Percentiles rank a stretch among this genome's conserved stretches.
Conservation (phyloP, 495 filamentous ascomycete species). For the Penicillium nucicola region DNA sequence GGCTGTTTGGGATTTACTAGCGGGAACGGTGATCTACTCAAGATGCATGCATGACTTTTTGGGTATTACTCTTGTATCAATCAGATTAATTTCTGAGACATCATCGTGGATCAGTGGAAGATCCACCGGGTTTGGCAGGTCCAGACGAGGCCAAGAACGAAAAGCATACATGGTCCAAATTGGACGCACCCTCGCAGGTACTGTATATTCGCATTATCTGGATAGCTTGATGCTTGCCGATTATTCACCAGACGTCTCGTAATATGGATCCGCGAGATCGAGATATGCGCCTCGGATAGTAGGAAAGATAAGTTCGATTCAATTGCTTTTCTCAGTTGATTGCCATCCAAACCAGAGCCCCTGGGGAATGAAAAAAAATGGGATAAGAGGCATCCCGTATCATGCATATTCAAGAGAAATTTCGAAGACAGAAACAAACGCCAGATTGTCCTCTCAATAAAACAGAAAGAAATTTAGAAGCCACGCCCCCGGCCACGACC, state of each 20-base stretch:
- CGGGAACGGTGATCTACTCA: no score
- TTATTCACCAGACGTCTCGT: neutral
- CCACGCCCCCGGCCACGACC: constrained; percentile 58
- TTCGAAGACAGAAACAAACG: constrained; percentile 27
- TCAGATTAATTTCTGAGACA: no score
- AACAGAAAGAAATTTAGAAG: constrained; percentile 38
- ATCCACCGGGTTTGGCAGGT: no score
- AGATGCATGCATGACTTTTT: no score
- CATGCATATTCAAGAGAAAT: constrained; percentile 24
- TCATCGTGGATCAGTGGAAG: no score
- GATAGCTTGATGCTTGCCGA: neutral
- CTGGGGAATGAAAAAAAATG: constrained; percentile 11
- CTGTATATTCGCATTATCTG: neutral
- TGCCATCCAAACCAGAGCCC: constrained; percentile 15
- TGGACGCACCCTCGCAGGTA: no score
- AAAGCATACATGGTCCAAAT: no score
- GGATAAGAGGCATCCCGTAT: constrained; percentile 20
- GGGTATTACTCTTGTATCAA: no score
- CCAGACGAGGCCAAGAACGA: no score
- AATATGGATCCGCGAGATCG: neutral
- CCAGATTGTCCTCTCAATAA: constrained; percentile 20
- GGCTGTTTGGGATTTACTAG: no score
- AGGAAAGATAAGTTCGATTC: neutral
- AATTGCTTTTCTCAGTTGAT: constrained; percentile 13
- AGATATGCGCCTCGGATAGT: neutral